Evolutionary conservation across 78 protist species (phyloP), one percentile per base, ranked within the genome.

Genomic region (Dictyostelium intermedium): DNA sequence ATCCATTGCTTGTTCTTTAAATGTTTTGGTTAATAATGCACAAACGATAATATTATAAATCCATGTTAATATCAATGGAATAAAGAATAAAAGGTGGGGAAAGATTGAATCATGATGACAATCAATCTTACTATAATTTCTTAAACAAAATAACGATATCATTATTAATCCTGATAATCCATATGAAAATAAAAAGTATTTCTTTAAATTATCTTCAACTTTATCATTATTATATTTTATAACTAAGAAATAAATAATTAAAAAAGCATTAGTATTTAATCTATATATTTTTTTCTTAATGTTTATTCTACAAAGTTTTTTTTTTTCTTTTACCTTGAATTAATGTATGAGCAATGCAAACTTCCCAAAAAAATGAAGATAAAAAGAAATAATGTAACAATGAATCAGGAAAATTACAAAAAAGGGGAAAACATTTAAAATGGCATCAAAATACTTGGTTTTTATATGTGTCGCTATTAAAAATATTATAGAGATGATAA

Each of bases 41-140:
- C 84, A 85, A 13, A 85, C 92, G 2, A 60, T 61, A 16, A 85
- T 34, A 85, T 85, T 85, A 37, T 60, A 85, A 18, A 76, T 18
- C 53, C 61, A 76, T n/a, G 84, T 8, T 5, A 35, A 8, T 23
- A 85, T 2, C 73, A 85, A 20, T 25, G 92, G 92, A 5, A 85
- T 85, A 73, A 85, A 85, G 20, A 85, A 85, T 14, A 85, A 60
- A 3, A 85, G n/a, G 39, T 85, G 92, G 5, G 92, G 84, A 76
- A 74, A 85, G 10, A 85, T 35, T 25, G 60, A 37, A 14, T 20
- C 23, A 0, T 30, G 14, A 7, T 23, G 27, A 60, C 92, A 85
- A 73, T 85, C 84, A 1, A 50, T 25, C 1, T 73, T 10, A 23
- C 39, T 30, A 11, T 74, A 34, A 53, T 20, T 50, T 76, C 92